Base-by-base conservation (phyloP, 129 eudicot genomes). In the Heracleum sosnowskyi region DNA sequence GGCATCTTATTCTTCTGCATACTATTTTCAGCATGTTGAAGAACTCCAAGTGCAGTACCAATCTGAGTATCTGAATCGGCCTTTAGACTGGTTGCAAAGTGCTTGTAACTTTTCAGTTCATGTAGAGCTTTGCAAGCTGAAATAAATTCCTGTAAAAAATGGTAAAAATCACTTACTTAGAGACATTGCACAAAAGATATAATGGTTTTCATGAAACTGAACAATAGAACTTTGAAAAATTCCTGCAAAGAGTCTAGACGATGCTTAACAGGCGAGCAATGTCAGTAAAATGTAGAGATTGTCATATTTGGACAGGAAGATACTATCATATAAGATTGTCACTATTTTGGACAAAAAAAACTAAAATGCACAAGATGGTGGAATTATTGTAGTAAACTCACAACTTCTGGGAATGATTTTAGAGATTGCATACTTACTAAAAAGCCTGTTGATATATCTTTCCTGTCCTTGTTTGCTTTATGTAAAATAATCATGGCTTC, bases 1-100 rank as follows among this genome's bases (percentile, higher is more conserved):
- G 85, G 88, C 22, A 75, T 12, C 76, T 72, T 75, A 62, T 47
- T 86, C 70, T 82, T 88, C 37, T 85, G 75, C 35, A 79, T 77
- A 37, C 76, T 80, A 16, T 60, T 75, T 68, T 87, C 36, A 17
- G 83, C 89, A 17, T 29, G 74, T 18, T 72, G 80, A 68, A 93
- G 89, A 74, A 93, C 75, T 42, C 94, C 94, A 51, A 93, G 79
- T 22, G 88, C 88, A 41, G 20, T 73, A 33, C 97, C 94, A 29
- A 86, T 83, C 69, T 84, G 85, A 41, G 84, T 87, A 10, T 60
- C 68, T n/a, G 68, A 60, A 18, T 88, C 84, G 0, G 39, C 45
- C 79, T 79, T 90, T 28, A 82, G 41, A 73, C 82, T 70, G 75
- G 83, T 84, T 24, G 90, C 98, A 34, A 87, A 81, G 91, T 79